phyloP scores from a whole-genome alignment of 2,329 filamentous ascomycete species.

The Ophiocordyceps unilateralis region DNA sequence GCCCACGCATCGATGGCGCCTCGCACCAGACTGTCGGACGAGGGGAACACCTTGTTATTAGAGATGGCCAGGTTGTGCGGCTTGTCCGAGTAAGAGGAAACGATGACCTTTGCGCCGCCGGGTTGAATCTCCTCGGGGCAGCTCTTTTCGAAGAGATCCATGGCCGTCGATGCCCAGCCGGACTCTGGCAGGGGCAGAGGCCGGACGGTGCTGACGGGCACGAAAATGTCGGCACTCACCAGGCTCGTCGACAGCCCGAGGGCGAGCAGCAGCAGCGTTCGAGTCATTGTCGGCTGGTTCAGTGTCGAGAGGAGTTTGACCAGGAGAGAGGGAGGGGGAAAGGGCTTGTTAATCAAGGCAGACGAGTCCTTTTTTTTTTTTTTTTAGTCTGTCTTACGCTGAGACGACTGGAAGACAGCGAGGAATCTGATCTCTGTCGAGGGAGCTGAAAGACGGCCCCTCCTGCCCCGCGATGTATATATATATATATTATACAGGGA shows the following conservation, averaged over 20 bases:
- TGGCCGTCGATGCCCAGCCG: slow-evolving; percentile 9
- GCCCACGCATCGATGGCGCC: slow-evolving; percentile 30
- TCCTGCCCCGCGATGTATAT: neutral
- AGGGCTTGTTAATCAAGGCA: too few relatives aligned
- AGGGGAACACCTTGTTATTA: slow-evolving; percentile 10
- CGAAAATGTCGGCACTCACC: slow-evolving; percentile 8
- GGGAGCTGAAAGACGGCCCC: neutral
- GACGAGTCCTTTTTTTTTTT: too few relatives aligned
- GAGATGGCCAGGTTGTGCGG: slow-evolving; percentile 4
- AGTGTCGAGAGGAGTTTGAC: neutral
- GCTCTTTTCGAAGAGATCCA: slow-evolving; percentile 13
- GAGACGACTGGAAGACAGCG: neutral
- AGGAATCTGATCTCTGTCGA: neutral
- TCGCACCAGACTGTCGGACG: slow-evolving; percentile 23
- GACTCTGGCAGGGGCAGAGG: slow-evolving; percentile 9
- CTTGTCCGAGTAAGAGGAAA: slow-evolving; percentile 11
- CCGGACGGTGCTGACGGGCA: slow-evolving; percentile 10
- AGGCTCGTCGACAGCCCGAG: slow-evolving; percentile 4
- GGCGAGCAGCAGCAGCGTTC: slow-evolving; percentile 3
- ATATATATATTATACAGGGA: neutral
- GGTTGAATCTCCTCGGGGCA: slow-evolving; percentile 15
- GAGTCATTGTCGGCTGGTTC: neutral
- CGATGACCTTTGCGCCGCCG: slow-evolving; percentile 9
- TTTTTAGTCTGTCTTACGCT: neutral
- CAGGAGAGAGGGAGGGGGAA: neutral